Conservation (phyloP, 257 asterid species). For the Solanum bulbocastanum region DNA sequence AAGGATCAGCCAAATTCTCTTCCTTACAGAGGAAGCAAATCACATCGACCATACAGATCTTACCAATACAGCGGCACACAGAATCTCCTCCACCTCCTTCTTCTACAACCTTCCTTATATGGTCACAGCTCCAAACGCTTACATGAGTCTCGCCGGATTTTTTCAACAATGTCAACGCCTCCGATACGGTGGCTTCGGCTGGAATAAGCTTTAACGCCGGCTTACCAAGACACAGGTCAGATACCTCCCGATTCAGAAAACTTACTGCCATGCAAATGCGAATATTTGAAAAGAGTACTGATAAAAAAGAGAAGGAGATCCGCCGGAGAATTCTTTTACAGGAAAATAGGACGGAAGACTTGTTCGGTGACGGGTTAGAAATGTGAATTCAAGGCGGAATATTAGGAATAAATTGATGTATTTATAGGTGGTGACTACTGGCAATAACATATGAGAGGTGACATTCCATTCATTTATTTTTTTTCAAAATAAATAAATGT, state of each 20-base stretch:
- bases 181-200: slow-evolving; percentile 29
- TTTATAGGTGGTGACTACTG: neutral
- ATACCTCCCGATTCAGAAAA: slow-evolving; percentile 49
- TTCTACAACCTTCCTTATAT: neutral
- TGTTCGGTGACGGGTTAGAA: neutral
- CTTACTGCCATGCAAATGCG: slow-evolving; percentile 67
- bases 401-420: neutral
- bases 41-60: slow-evolving; percentile 49
- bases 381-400: neutral
- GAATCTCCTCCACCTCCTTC: neutral
- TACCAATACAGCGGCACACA: slow-evolving; percentile 48
- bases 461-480: neutral
- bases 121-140: slow-evolving; percentile 51
- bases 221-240: slow-evolving; percentile 80
- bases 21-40: slow-evolving; percentile 52
- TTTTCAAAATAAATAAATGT: neutral
- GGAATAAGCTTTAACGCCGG: slow-evolving; percentile 55
- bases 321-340: neutral
- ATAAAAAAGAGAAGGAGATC: neutral
- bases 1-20: slow-evolving; percentile 48
- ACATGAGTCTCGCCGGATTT: slow-evolving; percentile 34
- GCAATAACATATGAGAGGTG: neutral
- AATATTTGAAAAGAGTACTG: neutral
- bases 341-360: neutral
- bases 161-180: slow-evolving; percentile 44